Conservation (phyloP, 495 filamentous ascomycete genomes). For the Xylaria curta region DNA sequence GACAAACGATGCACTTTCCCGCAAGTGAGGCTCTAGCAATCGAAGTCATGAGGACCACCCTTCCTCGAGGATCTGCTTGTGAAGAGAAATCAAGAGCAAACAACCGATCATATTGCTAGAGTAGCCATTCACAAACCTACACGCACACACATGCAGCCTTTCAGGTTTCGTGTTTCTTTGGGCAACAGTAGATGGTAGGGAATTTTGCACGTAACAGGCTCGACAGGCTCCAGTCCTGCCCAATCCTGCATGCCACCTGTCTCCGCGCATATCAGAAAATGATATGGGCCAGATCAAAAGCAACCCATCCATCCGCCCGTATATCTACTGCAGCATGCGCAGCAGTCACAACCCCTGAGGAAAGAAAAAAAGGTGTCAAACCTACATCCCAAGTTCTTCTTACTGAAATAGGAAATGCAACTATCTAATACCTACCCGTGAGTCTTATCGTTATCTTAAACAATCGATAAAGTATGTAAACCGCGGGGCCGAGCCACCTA, state of each 20-base stretch:
- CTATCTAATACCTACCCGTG: background rate
- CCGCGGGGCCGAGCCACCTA: background rate
- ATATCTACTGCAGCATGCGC: constrained; percentile 11
- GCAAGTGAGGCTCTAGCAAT: constrained; percentile 3
- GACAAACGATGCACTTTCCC: background rate
- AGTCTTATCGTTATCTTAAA: background rate
- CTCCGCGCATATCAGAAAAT: constrained; percentile 7
- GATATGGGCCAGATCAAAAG: constrained; percentile 9
- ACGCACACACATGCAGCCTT: constrained; percentile 25
- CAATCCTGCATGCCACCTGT: constrained; percentile 28
- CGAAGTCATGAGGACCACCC: background rate
- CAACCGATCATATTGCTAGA: background rate
- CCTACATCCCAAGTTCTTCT: constrained; percentile 12
- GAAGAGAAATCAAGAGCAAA: background rate
- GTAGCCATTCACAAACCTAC: constrained; percentile 28
- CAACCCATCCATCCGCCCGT: constrained; percentile 3
- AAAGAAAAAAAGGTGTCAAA: background rate
- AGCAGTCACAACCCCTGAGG: background rate
- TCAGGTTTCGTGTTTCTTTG: constrained; percentile 10
- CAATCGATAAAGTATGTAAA: background rate
- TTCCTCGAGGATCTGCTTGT: background rate
- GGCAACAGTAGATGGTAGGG: constrained; percentile 15
- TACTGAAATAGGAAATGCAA: constrained; percentile 17
- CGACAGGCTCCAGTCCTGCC: constrained; percentile 16
- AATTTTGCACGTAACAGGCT: constrained; percentile 16